Evolutionary conservation across 2,329 filamentous ascomycete genomes (phyloP), one percentile per base, ranked within the genome.

Genomic region (Xylariaceae sp.): DNA sequence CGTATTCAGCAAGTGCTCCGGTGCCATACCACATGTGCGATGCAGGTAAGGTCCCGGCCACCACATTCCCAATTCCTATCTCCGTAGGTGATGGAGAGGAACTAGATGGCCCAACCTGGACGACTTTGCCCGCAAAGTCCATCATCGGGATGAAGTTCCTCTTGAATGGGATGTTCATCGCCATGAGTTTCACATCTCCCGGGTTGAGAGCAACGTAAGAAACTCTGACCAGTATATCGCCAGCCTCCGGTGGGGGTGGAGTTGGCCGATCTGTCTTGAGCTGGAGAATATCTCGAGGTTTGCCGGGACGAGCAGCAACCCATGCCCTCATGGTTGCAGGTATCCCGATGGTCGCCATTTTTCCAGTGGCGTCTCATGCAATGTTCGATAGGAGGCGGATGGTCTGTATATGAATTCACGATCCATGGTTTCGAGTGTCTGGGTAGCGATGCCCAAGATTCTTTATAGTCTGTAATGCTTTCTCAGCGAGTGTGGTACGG

Each of bases 201-300:
- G 68, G 68, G 54, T 72, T 71, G 42, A 71, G 63, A 12, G 67
- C 61, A 3, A 67, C 64, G 53, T 69, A 61, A 9, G 62, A 57
- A 30, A 71, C 60, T 40, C 56, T 60, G 41, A 71, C 47, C 39
- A 69, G 58, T 39, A 70, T 52, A 22, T 64, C 49, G 31, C 50
- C 49, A 11, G 45, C 47, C 44, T 35, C 53, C 2, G 54, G 52
- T 30, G 48, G 39, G 18, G 41, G n/a, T 12, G 56, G 54, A 15
- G 53, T 55, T 6, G 60, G 59, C 30, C 44, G 53, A 32, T 60
- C 50, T n/a, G 49, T 52, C 42, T 53, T 56, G 6, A 68, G 46
- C 6, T 51, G 39, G 18, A 68, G 59, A 7, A 62, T 60, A 11
- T 61, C 49, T 15, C 48, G 48, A 11, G 61, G 58, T 12, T 47